Evolutionary conservation across 2,329 filamentous ascomycete species (phyloP).

Genomic region (Colletotrichum sp.): DNA sequence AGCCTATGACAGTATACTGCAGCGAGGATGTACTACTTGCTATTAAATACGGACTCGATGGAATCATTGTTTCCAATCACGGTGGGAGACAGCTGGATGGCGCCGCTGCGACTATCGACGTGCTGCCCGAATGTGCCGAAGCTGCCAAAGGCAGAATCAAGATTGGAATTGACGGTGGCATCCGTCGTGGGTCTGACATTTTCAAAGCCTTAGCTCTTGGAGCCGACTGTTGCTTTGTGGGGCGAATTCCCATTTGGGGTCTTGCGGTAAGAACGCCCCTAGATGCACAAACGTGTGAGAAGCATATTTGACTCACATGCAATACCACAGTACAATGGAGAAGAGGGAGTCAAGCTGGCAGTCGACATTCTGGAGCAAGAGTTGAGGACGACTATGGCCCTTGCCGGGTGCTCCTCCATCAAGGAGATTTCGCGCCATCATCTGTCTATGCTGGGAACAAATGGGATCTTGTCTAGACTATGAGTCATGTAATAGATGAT

Average conservation of each 20-base stretch:
- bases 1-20: not conserved
- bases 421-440: not conserved
- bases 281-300: not conserved
- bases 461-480: not conserved
- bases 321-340: not conserved
- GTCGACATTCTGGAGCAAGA: not conserved
- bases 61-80: not conserved
- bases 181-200: not conserved
- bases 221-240: not conserved
- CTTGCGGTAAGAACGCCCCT: not conserved
- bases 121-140: not conserved
- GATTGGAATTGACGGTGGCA: not conserved
- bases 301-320: not conserved
- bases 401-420: not conserved
- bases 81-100: not conserved
- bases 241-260: not conserved
- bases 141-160: not conserved
- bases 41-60: not conserved
- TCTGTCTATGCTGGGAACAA: not conserved
- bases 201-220: not conserved
- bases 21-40: not conserved
- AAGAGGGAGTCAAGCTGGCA: not conserved
- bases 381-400: not conserved
- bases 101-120: not conserved
- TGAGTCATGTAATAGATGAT: not conserved